These are phyloP conservation scores for sunflower (Helianthus annuus) DNA, from an alignment of 129 eudicot genomes.

Conservation along the genomic window HanXRQr2.0-SUNRISE NC_035439.2:117209305-117209804, in stretches of 20 bases:
- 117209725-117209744: neutral
- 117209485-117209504: constrained; percentile 72
- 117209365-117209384: constrained; percentile 49
- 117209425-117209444: constrained; percentile 76
- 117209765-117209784: neutral
- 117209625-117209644: constrained; percentile 80
- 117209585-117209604: constrained; percentile 87
- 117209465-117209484: constrained; percentile 72
- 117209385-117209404: constrained; percentile 71
- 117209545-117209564: constrained; percentile 72
- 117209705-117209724: constrained; percentile 59
- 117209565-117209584: constrained; percentile 61
- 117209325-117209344: constrained; percentile 2
- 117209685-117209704: constrained; percentile 62
- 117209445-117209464: constrained; percentile 56
- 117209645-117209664: constrained; percentile 59
- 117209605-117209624: constrained; percentile 87
- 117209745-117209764: neutral
- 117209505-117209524: constrained; percentile 51
- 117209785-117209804: neutral
- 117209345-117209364: constrained; percentile 6
- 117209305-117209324: neutral
- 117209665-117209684: constrained; percentile 43
- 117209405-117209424: constrained; percentile 78
- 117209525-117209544: constrained; percentile 54